These are phyloP conservation scores for Microdochium bolleyi DNA, from an alignment of 2,329 filamentous ascomycete genomes.

Conservation along the genomic window DNA sequence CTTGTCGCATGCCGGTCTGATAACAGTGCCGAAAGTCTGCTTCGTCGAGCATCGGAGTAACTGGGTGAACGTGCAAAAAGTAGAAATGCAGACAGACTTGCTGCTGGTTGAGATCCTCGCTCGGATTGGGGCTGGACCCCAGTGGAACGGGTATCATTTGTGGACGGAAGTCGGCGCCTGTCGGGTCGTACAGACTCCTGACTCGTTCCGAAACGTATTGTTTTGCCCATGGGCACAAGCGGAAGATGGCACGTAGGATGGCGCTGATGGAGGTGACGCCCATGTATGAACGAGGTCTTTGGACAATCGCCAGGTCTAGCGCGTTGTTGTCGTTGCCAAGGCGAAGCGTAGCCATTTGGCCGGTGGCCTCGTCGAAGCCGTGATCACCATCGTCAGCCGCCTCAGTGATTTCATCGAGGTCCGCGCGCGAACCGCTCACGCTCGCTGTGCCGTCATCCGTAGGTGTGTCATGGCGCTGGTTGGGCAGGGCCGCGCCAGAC, in stretches of 20 bases:
- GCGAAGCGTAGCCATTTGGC: constrained; percentile 10
- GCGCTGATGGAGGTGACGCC: constrained; percentile 59
- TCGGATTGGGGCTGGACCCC: constrained; percentile 33
- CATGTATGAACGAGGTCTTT: constrained; percentile 50
- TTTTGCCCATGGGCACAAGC: constrained; percentile 20
- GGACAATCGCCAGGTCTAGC: constrained; percentile 40
- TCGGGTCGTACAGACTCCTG: constrained; percentile 9
- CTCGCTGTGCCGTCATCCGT: neutral
- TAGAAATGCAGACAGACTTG: constrained; percentile 47
- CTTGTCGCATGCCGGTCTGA: constrained; percentile 28
- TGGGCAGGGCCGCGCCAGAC: neutral
- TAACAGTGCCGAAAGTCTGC: constrained; percentile 51
- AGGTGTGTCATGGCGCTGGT: neutral
- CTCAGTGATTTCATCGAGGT: constrained; percentile 12
- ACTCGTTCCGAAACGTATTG: constrained; percentile 15
- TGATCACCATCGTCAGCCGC: constrained; percentile 17
- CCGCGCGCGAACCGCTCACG: neutral
- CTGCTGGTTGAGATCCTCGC: constrained; percentile 21
- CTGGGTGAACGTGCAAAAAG: constrained; percentile 52
- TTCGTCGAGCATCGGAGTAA: constrained; percentile 54
- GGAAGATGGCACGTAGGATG: constrained; percentile 48
- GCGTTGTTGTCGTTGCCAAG: constrained; percentile 23
- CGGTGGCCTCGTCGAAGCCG: constrained; percentile 18
- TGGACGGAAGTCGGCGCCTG: constrained; percentile 5
- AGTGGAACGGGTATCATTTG: constrained; percentile 19